Base-by-base conservation (phyloP, 1,284 basidiomycete species). In the Microbotryomycetes sp. region DNA sequence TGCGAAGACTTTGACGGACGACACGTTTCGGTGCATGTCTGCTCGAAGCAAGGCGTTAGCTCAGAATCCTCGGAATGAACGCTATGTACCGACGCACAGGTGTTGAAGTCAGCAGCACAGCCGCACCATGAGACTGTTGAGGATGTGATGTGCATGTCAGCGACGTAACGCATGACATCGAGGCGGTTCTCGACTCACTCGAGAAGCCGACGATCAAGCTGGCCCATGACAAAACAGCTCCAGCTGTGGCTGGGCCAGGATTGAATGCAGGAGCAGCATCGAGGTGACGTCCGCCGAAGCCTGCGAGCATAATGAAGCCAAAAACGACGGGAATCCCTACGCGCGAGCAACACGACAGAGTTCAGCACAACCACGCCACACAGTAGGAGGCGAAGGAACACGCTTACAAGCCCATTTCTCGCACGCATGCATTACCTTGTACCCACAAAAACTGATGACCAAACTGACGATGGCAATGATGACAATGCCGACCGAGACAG, bases 391-490 rank as follows among this genome's bases (percentile, higher is more conserved):
- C 50, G 31, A 0, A 58, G 36, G 1, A 60, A 62, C 32, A 73
- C 75, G 4, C 71, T 42, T 42, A 74, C 49, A 73, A 0, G 63
- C 65, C 58, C 54, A 72, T 53, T 70, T 57, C 50, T 69, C 67
- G 16, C 59, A 46, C 1, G 26, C 45, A 47, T 76, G 75, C n/a
- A 92, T 79, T 12, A 90, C 81, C 53, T 79, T 82, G 73, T 85
- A 85, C 0, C 89, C 89, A 72, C 84, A 87, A 74, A 92, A 92
- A 12, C 87, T 88, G 23, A 92, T 77, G 15, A 89, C 73, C 26
- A 97, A 80, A 3, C 88, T 86, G 50, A 94, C 80, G 30, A 88
- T 68, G 0, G 84, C 81, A 28, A 94, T 86, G 52, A 97, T 84
- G 28, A 92, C 87, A 60, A 97, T 97, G 1, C 92, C 92, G 16